Conservation (phyloP, 202 grass and related monocot genomes). For the Zoysia matrella region DNA sequence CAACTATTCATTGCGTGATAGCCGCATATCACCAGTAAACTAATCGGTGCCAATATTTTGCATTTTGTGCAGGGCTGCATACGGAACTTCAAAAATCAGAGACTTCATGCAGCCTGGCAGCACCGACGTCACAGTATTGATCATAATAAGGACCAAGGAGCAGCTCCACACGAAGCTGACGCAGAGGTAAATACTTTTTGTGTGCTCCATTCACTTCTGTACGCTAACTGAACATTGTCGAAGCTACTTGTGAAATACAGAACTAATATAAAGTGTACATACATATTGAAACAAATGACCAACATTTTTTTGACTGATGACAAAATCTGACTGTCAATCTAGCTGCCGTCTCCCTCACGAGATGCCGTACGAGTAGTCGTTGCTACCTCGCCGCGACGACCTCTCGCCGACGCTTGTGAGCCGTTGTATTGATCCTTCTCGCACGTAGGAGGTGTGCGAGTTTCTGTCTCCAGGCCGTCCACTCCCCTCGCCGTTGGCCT, state of each 20-base stretch:
- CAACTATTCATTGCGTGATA: no score
- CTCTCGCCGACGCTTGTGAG: conserved; percentile 41
- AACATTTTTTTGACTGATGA: not conserved
- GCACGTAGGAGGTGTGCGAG: conserved; percentile 54
- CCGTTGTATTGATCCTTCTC: conserved; percentile 43
- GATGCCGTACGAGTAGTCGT: conserved; percentile 52
- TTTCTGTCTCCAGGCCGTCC: not conserved
- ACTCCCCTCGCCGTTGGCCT: not conserved
- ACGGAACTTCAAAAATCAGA: not conserved
- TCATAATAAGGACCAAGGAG: not conserved
- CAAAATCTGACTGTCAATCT: conserved; percentile 37
- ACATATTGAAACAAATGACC: not conserved
- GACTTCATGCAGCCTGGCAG: not conserved
- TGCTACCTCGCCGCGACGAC: conserved; percentile 43
- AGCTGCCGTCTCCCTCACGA: conserved; percentile 48
- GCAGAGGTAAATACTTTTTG: not conserved
- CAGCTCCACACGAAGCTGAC: not conserved
- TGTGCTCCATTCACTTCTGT: conserved; percentile 17
- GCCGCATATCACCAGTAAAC: not conserved
- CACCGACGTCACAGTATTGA: not conserved
- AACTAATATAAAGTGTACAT: not conserved
- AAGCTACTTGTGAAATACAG: conserved; percentile 25
- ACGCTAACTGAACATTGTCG: conserved; percentile 20
- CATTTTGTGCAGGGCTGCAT: not conserved
- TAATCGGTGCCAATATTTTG: not conserved